Conservation (phyloP, 352 stramenopile genomes). For the Thalassiosira exigua region DNA sequence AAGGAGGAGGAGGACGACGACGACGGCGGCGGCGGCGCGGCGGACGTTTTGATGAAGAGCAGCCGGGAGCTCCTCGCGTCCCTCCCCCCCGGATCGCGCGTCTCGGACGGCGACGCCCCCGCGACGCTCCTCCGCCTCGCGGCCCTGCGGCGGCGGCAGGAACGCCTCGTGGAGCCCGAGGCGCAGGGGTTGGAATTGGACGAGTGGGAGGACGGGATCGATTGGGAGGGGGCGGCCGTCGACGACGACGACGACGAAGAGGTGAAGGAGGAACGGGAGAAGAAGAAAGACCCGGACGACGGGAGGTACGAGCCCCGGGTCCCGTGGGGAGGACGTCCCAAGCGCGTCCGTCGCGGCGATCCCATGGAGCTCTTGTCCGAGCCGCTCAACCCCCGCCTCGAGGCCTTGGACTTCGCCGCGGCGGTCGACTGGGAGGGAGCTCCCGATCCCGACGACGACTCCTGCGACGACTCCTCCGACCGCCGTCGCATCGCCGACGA, state of each 20-base stretch:
- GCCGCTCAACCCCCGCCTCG: conserved; percentile 75
- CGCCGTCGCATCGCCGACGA: too few relatives aligned
- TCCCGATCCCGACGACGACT: conserved; percentile 41
- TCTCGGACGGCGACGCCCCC: conserved; percentile 39
- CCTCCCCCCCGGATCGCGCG: conserved; percentile 10
- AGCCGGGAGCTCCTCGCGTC: conserved; percentile 13
- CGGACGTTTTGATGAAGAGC: too few relatives aligned
- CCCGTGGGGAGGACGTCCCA: conserved; percentile 15
- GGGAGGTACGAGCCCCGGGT: conserved; percentile 15
- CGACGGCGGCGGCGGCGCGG: conserved; percentile 3
- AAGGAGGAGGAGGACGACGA: not conserved
- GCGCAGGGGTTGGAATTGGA: conserved; percentile 77
- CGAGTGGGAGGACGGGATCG: conserved; percentile 82
- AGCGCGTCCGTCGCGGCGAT: conserved; percentile 33
- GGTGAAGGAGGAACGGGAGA: conserved; percentile 17
- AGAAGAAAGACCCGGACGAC: conserved; percentile 1
- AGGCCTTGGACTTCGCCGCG: conserved; percentile 70
- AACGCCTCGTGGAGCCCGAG: conserved; percentile 42
- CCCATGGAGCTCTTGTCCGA: conserved; percentile 57
- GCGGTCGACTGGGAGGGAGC: conserved; percentile 69
- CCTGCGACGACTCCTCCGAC: conserved; percentile 15
- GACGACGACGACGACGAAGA: conserved; percentile 24
- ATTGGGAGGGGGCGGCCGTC: conserved; percentile 71
- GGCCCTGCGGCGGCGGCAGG: conserved; percentile 46
- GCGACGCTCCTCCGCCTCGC: conserved; percentile 36